Evolutionary conservation across 192 early-diverging fungal genomes (phyloP), one percentile per base, ranked within the genome.

Genomic region (Podila minutissima): DNA sequence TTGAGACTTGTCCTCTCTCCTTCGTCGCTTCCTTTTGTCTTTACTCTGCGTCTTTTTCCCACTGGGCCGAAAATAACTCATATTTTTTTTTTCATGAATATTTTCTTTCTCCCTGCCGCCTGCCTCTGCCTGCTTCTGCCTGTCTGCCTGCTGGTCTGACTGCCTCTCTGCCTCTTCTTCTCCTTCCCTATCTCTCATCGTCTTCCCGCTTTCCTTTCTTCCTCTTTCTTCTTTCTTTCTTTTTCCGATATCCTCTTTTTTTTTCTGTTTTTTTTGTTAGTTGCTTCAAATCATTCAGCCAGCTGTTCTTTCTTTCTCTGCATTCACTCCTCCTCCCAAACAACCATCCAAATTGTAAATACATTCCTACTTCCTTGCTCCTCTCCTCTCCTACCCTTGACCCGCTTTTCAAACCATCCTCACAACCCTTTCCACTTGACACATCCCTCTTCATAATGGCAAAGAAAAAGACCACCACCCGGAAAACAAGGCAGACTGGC

Each of bases 401-500:
- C 10, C 19, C 24, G 49, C 28, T 32, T 8, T 53, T 29, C 22
- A 8, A 41, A 22, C 50, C 29, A 11, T 66, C 32, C 48, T 50
- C 20, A 51, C 51, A 35, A 9, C 62, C 29, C 11, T 58, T 11
- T 48, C 37, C 15, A 33, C 33, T 33, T 33, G 33, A 33, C 33
- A 33, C 65, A 5, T 37, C 10, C 50, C 38, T 22, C 33, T 51
- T 38, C 60, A 48, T 33, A 22, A 53, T 79, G 75, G 75, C 75
- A 66, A 81, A 73, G 62, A 72, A 66, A 61, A 81, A 65, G 58
- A 66, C 71, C 2, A 17, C 77, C 29, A 24, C 66, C 24, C 72
- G 71, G 57, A 81, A 81, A 24, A 48, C 71, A 22, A 72, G 55
- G 28, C 76, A 72, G 49, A 29, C 51, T 9, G 48, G 55, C 67